phyloP scores from a whole-genome alignment of 129 eudicot genomes.

The Artemisia argyi region DNA sequence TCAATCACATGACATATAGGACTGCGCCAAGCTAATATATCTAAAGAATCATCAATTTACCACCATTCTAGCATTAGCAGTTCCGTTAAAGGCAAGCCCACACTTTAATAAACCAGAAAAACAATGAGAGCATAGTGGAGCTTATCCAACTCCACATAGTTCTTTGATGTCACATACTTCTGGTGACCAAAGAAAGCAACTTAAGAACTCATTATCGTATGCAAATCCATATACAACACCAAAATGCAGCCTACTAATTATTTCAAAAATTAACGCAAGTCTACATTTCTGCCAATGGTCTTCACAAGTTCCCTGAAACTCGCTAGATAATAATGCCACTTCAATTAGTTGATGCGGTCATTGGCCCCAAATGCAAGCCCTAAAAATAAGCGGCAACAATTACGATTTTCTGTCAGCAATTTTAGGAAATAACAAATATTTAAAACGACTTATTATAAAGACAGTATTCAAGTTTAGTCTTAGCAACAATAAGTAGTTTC shows the following conservation, averaged over 20 bases:
- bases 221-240: slow-evolving; percentile 28
- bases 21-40: background rate
- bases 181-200: background rate
- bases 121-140: background rate
- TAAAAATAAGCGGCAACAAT: slow-evolving; percentile 21
- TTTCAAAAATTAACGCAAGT: background rate
- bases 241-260: slow-evolving; percentile 13
- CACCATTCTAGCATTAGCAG: background rate
- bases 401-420: too few species aligned
- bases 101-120: background rate
- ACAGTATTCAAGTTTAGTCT: background rate
- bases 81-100: slow-evolving; percentile 16
- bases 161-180: background rate
- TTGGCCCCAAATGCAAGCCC: slow-evolving; percentile 77
- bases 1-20: background rate
- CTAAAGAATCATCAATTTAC: slow-evolving; percentile 13
- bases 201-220: slow-evolving; percentile 15
- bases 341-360: slow-evolving; percentile 25
- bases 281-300: slow-evolving; percentile 9
- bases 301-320: slow-evolving; percentile 14
- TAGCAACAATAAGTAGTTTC: background rate
- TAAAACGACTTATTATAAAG: background rate
- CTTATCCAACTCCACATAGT: slow-evolving; percentile 1
- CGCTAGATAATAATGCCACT: background rate
- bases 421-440: background rate